Conservation (phyloP, 176 grass and related monocot species). For the Coix lacrymajobi region DNA sequence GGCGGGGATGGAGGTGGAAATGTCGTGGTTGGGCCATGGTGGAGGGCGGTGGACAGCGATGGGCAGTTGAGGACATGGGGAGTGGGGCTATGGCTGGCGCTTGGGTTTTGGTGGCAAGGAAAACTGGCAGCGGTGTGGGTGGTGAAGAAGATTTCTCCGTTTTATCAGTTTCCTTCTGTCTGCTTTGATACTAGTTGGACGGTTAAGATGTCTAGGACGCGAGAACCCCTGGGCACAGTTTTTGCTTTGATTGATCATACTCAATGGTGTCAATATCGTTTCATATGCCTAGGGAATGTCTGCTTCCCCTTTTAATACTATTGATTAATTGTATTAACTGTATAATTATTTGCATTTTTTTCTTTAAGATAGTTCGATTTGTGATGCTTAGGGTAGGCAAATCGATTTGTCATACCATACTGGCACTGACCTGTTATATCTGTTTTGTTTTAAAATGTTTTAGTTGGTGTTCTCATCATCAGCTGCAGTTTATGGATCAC, state of each 20-base stretch:
- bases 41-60: too few species aligned
- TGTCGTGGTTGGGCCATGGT: too few species aligned
- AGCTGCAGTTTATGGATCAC: slow-evolving; percentile 87
- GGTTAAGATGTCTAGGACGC: not conserved
- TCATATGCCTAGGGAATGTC: not conserved
- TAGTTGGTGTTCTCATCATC: slow-evolving; percentile 98
- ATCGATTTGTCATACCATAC: not conserved
- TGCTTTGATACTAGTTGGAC: not conserved
- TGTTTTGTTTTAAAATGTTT: slow-evolving; percentile 33
- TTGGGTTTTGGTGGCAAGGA: not conserved
- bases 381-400: slow-evolving; percentile 2
- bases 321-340: not conserved
- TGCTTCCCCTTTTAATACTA: not conserved
- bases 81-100: too few species aligned
- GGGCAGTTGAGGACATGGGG: too few species aligned
- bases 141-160: not conserved
- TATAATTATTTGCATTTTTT: not conserved
- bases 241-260: not conserved
- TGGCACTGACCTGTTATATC: not conserved
- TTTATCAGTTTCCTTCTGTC: not conserved
- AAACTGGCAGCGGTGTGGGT: not conserved
- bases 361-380: not conserved
- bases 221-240: not conserved
- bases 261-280: not conserved
- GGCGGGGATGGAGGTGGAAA: too few species aligned